Base-by-base conservation (phyloP, 1,284 basidiomycete species). In the Cryptococcus maquisensis region DNA sequence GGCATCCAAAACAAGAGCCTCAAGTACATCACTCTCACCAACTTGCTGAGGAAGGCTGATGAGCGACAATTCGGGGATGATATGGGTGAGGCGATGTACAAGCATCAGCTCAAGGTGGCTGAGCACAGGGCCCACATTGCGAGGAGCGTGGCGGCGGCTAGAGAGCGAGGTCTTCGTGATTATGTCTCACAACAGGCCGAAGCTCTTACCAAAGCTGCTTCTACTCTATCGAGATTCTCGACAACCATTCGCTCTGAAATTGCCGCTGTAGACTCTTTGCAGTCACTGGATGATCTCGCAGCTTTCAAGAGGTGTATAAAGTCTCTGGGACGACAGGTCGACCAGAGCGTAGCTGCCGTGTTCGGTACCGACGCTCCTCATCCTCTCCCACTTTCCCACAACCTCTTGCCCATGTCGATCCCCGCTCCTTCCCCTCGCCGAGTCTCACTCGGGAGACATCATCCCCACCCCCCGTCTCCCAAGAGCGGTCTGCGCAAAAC, bases 21-120 rank as follows among this genome's bases (percentile, higher is more conserved):
- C 67, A 85, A 88, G 13, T 81, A 80, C 48, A 84, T 84, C 36
- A 87, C 92, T 79, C 88, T 95, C 66, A 86, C 90, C 28, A 87
- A 86, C 9, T 86, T 87, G 32, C 81, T 96, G 61, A 84, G 86
- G 24, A 88, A 87, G 12, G 84, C 87, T 28, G 85, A 86, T 47
- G 86, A 91, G 68, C 81, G 89, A 47, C 83, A 82, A 52, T 88
- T 87, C 20, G 87, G 90, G 59, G 64, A 64, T 15, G 57, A 59
- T 28, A 36, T 61, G 12, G 40, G 39, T 8, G 84, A 85, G 62
- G 57, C 57, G 0, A 56, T 56, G 49, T 59, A 56, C 43, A 46
- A 56, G 45, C 57, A 59, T 43, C 54, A 54, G 39, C 45, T 59
- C 12, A 51, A 35, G 12, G 49, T 59, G n/a, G 43, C 51, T 18